Conservation (phyloP, 192 early-diverging fungal genomes). For the Coemansia sp. region DNA sequence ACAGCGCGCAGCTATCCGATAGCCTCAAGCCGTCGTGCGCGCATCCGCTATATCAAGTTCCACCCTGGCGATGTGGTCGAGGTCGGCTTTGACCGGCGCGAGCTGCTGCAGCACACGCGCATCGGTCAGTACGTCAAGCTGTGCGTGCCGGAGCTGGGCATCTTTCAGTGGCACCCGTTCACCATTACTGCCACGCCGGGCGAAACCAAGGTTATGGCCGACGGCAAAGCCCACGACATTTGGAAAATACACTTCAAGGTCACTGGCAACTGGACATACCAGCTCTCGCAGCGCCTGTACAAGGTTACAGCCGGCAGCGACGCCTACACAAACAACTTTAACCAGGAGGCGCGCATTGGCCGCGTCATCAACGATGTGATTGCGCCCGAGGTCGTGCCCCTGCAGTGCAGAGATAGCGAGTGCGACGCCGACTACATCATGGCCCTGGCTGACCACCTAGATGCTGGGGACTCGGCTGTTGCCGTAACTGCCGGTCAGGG, state of each 20-base stretch:
- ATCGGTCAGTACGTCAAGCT: slow-evolving; percentile 78
- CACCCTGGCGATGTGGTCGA: slow-evolving; percentile 75
- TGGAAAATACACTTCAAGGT: slow-evolving; percentile 76
- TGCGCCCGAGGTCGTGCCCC: slow-evolving; percentile 36
- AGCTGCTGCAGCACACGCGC: slow-evolving; percentile 52
- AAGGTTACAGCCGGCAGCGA: slow-evolving; percentile 48
- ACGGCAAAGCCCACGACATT: slow-evolving; percentile 42
- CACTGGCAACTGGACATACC: slow-evolving; percentile 75
- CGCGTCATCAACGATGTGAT: slow-evolving; percentile 38
- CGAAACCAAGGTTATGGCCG: slow-evolving; percentile 65
- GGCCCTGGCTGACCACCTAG: slow-evolving; percentile 37
- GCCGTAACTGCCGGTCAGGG: slow-evolving; percentile 3
- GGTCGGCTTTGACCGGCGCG: slow-evolving; percentile 64
- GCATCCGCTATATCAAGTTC: slow-evolving; percentile 68
- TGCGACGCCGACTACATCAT: slow-evolving; percentile 37
- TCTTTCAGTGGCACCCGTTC: slow-evolving; percentile 82
- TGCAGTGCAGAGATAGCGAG: slow-evolving; percentile 23
- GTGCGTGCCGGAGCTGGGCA: slow-evolving; percentile 69
- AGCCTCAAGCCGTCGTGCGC: slow-evolving; percentile 38
- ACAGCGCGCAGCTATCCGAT: slow-evolving; percentile 56
- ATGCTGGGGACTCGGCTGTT: slow-evolving; percentile 35
- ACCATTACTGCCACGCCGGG: slow-evolving; percentile 73
- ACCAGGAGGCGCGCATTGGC: slow-evolving; percentile 51
- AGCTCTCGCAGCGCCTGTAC: slow-evolving; percentile 59
- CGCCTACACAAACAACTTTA: slow-evolving; percentile 43